A percentile compares a stretch with the other conserved stretches of the same genome.
Evolutionary conservation across 2,329 filamentous ascomycete genomes (phyloP).

Genomic region (Colletotrichum sansevieriae): DNA sequence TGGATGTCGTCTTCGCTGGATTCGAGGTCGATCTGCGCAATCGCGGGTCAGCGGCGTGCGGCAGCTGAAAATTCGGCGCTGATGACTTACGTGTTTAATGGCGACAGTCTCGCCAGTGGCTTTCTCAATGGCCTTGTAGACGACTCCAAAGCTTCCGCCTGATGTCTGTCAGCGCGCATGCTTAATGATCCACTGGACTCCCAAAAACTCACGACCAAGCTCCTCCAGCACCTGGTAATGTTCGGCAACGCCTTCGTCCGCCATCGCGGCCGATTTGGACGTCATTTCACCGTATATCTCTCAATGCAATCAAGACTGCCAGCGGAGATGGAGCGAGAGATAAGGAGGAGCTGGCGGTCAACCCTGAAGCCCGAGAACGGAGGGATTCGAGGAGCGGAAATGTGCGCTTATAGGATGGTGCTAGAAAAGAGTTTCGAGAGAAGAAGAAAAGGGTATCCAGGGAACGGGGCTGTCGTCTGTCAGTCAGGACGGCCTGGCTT

Average conservation of each 20-base stretch:
- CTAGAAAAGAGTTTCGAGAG: conserved; percentile 36
- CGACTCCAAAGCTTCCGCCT: conserved; percentile 96
- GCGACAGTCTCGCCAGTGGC: conserved; percentile 92
- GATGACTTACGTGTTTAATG: conserved; percentile 88
- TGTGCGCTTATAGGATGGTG: conserved; percentile 30
- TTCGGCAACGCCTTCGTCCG: conserved; percentile 78
- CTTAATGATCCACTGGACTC: background rate
- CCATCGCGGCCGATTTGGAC: conserved; percentile 56
- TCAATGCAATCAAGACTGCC: conserved; percentile 25
- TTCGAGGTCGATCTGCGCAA: conserved; percentile 90
- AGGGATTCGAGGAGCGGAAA: conserved; percentile 29
- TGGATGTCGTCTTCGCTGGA: conserved; percentile 98
- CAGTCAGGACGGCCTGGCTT: conserved; percentile 41
- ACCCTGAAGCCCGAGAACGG: conserved; percentile 37
- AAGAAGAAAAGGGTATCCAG: conserved; percentile 42
- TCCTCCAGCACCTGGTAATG: conserved; percentile 97
- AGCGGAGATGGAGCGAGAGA: conserved; percentile 34
- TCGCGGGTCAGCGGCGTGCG: background rate
- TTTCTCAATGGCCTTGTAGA: conserved; percentile 96
- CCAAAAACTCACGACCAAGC: conserved; percentile 81
- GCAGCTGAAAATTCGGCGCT: background rate
- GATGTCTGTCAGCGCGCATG: conserved; percentile 39
- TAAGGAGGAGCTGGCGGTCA: conserved; percentile 36
- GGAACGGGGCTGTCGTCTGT: conserved; percentile 38
- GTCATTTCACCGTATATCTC: conserved; percentile 32